A percentile compares a stretch with the other conserved stretches of the same genome.
Evolutionary conservation across 2,329 filamentous ascomycete genomes (phyloP).

Genomic region (Coleophoma crateriformis): DNA sequence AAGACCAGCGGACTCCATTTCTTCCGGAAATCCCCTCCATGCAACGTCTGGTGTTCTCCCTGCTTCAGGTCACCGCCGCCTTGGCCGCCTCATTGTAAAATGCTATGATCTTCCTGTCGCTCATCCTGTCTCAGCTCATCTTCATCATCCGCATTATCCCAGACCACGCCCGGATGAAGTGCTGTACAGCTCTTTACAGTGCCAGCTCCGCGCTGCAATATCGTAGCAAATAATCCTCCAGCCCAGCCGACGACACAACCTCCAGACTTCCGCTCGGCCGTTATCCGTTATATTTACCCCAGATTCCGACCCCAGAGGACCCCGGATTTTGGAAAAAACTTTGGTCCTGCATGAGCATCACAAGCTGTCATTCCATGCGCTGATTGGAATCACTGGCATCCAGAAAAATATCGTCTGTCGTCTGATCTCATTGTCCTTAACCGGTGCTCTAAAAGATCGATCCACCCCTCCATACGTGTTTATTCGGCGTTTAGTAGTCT

Average conservation of each 20-base stretch:
- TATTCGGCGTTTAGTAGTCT: background rate
- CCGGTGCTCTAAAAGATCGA: background rate
- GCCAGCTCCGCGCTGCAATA: background rate
- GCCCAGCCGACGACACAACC: background rate
- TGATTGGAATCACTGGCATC: slow-evolving; percentile 5
- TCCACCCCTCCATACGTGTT: background rate
- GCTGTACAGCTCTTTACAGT: too few relatives aligned
- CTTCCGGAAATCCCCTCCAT: background rate
- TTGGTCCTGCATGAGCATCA: slow-evolving; percentile 22
- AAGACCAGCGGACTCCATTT: background rate
- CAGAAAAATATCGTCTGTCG: slow-evolving; percentile 13
- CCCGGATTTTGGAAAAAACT: background rate
- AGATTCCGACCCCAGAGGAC: background rate
- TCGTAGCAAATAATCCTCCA: background rate
- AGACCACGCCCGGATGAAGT: background rate
- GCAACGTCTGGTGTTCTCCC: background rate
- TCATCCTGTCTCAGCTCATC: background rate
- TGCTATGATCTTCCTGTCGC: background rate
- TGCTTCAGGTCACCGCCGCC: background rate
- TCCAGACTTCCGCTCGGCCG: background rate
- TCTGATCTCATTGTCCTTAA: slow-evolving; percentile 19
- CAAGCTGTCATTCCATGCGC: slow-evolving; percentile 11
- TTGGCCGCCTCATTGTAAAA: background rate
- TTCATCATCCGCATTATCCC: background rate
- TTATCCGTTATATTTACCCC: background rate